Evolutionary conservation across 805 yeast genomes (phyloP).

Genomic region (Candida khao-thaluensis): DNA sequence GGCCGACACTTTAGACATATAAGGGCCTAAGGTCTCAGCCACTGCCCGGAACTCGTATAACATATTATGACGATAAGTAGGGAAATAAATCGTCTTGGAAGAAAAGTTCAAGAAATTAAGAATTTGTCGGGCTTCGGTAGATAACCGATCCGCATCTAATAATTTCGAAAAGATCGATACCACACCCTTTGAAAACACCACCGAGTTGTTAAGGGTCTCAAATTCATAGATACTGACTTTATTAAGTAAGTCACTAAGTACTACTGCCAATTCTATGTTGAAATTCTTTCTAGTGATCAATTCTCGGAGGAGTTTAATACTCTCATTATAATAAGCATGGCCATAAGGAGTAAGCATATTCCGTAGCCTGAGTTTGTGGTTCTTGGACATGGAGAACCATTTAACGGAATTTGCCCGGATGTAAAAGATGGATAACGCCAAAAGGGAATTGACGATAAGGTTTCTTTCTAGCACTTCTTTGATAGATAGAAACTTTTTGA

Average conservation of each 20-base stretch:
- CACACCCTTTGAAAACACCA: slow-evolving; percentile 23
- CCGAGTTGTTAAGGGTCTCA: slow-evolving; percentile 16
- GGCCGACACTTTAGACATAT: neutral
- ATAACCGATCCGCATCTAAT: neutral
- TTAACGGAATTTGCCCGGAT: slow-evolving; percentile 14
- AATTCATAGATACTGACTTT: slow-evolving; percentile 23
- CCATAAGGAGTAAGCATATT: slow-evolving; percentile 7
- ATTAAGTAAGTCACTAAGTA: slow-evolving; percentile 21
- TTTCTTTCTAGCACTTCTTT: slow-evolving; percentile 10
- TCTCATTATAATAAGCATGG: slow-evolving; percentile 10
- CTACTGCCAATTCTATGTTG: slow-evolving; percentile 18
- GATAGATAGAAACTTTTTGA: slow-evolving; percentile 7
- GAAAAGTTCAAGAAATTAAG: slow-evolving; percentile 19
- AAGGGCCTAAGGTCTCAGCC: slow-evolving; percentile 7
- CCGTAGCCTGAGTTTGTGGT: slow-evolving; percentile 6
- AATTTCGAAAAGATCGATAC: slow-evolving; percentile 19
- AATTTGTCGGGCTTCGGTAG: slow-evolving; percentile 9
- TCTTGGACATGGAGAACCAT: slow-evolving; percentile 7
- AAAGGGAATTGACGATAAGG: slow-evolving; percentile 10
- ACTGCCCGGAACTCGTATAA: slow-evolving; percentile 16
- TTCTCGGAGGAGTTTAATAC: slow-evolving; percentile 9
- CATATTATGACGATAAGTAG: slow-evolving; percentile 16
- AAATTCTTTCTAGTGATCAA: slow-evolving; percentile 8
- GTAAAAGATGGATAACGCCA: slow-evolving; percentile 14
- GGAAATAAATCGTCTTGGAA: slow-evolving; percentile 17